Conservation (phyloP, 352 stramenopile species). For the Phytopythium helicoides region DNA sequence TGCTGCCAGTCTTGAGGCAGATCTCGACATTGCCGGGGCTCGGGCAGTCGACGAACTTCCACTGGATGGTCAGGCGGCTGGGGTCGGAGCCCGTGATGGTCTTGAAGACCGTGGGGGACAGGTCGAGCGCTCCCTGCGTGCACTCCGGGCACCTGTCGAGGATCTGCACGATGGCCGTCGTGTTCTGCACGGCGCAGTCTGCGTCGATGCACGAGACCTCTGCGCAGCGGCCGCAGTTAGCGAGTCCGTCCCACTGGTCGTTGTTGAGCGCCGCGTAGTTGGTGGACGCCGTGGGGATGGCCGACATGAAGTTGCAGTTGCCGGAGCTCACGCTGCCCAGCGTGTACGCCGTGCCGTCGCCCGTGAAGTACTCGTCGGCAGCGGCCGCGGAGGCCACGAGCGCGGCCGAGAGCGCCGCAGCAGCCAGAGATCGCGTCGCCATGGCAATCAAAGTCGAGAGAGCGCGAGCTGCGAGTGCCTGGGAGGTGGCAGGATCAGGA, state of each 20-base stretch:
- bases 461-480: neutral
- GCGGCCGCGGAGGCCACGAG: conserved; percentile 2
- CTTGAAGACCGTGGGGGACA: conserved; percentile 68
- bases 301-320: conserved; percentile 63
- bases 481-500: conserved; percentile 11
- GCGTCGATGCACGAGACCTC: conserved; percentile 61
- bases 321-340: conserved; percentile 27
- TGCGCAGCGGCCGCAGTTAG: conserved; percentile 56
- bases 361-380: conserved; percentile 31
- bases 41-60: conserved; percentile 72
- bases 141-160: conserved; percentile 75
- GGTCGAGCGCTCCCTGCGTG: conserved; percentile 57
- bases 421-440: conserved; percentile 1
- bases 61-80: conserved; percentile 51
- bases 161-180: conserved; percentile 59
- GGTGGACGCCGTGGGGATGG: conserved; percentile 30
- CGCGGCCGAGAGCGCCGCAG: conserved; percentile 13
- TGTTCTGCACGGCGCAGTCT: conserved; percentile 35
- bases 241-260: conserved; percentile 48
- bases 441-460: no score
- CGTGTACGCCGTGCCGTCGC: conserved; percentile 46
- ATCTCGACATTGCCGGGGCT: conserved; percentile 48
- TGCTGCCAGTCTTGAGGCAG: conserved; percentile 70
- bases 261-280: conserved; percentile 78
- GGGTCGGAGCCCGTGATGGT: conserved; percentile 62